Evolutionary conservation across 2,329 filamentous ascomycete genomes (phyloP), one percentile per base, ranked within the genome.

Genomic region (Hypoxylon sp.): DNA sequence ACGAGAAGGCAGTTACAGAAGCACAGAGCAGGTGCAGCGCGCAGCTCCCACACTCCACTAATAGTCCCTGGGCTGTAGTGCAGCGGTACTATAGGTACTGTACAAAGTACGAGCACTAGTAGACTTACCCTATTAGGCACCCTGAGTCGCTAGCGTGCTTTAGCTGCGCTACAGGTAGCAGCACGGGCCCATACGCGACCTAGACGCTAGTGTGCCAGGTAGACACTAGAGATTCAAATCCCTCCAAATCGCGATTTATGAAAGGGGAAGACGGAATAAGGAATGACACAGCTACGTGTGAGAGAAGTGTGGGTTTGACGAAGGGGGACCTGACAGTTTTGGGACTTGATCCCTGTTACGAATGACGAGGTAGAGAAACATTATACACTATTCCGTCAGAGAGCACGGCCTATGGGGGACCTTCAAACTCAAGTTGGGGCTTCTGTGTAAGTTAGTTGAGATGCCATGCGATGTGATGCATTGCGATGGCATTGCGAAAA

Each of bases 241-340:
- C 60, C 58, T 65, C 50, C 50, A 30, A 59, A 66, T 64, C 51
- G 57, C 63, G 61, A 66, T 69, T 69, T 76, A 80, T 79, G 77
- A 80, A 79, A 79, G 79, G 78, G 76, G 76, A 78, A 72, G 71
- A 73, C 74, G 72, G 68, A 70, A 72, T 70, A 73, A 72, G 65
- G 74, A 76, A 76, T 79, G 79, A 80, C 75, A 80, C 80, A 80
- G 73, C 74, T 76, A 62, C 69, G 78, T 79, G 79, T 80, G 75
- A 76, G 78, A 81, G 78, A 80, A 80, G 75, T 76, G 78, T 79
- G 75, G 79, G 71, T 74, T 72, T 51, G 48, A 62, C 52, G 45
- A 60, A 49, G 13, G 9, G 9, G 38, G 52, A 57, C 52, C 34
- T 17, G 25, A 38, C n/a, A 53, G 50, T 48, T 38, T 60, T 6